Conservation (phyloP, 352 stramenopile genomes). For the Phytophthora pseudosyringae region DNA sequence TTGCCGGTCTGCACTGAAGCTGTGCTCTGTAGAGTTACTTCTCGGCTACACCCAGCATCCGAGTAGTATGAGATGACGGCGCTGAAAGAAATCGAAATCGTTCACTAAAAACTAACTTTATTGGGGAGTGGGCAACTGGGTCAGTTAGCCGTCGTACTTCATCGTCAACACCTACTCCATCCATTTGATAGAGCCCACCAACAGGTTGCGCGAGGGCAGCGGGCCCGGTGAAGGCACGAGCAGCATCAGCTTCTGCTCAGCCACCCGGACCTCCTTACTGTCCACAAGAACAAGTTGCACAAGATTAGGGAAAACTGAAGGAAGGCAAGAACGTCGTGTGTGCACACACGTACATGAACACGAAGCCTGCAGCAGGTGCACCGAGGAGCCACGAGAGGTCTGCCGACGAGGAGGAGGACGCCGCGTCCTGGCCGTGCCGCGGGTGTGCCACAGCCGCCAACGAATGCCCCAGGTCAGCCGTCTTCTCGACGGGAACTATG, state of each 20-base stretch:
- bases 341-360: conserved; percentile 74
- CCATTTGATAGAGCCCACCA: conserved; percentile 88
- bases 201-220: conserved; percentile 77
- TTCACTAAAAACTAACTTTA: conserved; percentile 35
- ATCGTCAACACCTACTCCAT: conserved; percentile 61
- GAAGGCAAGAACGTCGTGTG: background rate
- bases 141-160: background rate
- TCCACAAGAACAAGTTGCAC: conserved; percentile 2
- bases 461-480: conserved; percentile 72
- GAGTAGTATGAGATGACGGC: conserved; percentile 13
- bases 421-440: conserved; percentile 40
- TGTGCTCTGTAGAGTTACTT: conserved; percentile 1
- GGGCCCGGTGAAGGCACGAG: conserved; percentile 84
- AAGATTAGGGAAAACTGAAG: conserved; percentile 4
- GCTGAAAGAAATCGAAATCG: conserved; percentile 11
- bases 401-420: conserved; percentile 43
- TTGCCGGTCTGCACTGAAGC: conserved; percentile 1
- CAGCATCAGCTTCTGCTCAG: conserved; percentile 81
- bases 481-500: conserved; percentile 78
- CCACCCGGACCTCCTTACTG: conserved; percentile 81
- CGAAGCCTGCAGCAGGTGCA: conserved; percentile 74
- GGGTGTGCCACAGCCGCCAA: conserved; percentile 74
- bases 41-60: background rate
- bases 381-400: conserved; percentile 72
- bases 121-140: background rate